phyloP scores from a whole-genome alignment of 495 filamentous ascomycete species.

The Talaromyces thailandensis region DNA sequence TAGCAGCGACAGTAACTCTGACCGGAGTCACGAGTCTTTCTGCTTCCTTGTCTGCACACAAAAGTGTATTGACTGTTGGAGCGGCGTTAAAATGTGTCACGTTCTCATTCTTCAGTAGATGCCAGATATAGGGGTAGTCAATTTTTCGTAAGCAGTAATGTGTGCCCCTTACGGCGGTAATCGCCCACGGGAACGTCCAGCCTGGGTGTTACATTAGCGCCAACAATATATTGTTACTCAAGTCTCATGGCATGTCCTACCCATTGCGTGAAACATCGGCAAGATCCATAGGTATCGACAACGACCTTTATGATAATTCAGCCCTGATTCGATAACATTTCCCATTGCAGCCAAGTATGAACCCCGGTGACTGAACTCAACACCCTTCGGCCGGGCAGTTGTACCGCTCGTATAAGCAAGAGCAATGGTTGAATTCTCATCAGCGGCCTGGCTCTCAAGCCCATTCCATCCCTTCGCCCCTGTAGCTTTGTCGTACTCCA shows the following conservation, averaged over 20 bases:
- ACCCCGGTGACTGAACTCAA: conserved; percentile 83
- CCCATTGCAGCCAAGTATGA: conserved; percentile 75
- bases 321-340: conserved; percentile 80
- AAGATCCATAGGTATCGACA: conserved; percentile 87
- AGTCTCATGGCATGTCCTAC: conserved; percentile 18
- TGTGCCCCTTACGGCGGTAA: conserved; percentile 85
- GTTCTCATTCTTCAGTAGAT: conserved; percentile 67
- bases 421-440: conserved; percentile 78
- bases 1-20: conserved; percentile 85
- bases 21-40: conserved; percentile 59
- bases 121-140: conserved; percentile 90
- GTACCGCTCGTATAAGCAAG: conserved; percentile 90
- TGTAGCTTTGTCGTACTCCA: conserved; percentile 53
- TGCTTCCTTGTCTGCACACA: conserved; percentile 70
- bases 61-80: conserved; percentile 89
- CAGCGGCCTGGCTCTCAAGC: conserved; percentile 52
- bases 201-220: conserved; percentile 16
- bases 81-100: conserved; percentile 96
- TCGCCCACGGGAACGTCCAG: conserved; percentile 82
- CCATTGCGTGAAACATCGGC: conserved; percentile 94
- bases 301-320: conserved; percentile 59
- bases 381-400: conserved; percentile 86
- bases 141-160: conserved; percentile 94
- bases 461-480: conserved; percentile 69
- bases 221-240: background rate